Evolutionary conservation across 768 basidiomycete genomes (phyloP).

Genomic region (Boletus coccyginus): DNA sequence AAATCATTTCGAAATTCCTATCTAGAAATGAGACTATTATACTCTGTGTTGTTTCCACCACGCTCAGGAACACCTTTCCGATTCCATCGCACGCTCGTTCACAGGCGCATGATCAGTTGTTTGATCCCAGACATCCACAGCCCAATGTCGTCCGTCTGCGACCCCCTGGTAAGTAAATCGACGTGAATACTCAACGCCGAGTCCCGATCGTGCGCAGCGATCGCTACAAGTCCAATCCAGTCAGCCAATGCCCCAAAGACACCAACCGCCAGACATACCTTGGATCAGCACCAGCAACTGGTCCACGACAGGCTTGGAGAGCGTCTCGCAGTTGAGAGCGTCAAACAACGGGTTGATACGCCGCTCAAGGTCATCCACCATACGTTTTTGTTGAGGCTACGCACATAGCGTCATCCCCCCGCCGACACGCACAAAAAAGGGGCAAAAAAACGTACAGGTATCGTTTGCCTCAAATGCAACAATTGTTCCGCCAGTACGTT

Average conservation of each 20-base stretch:
- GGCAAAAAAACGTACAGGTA: conserved; percentile 53
- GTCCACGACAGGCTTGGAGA: conserved; percentile 68
- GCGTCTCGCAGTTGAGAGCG: conserved; percentile 84
- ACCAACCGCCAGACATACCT: conserved; percentile 47
- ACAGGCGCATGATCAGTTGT: conserved; percentile 77
- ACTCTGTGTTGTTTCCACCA: not conserved
- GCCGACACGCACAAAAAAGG: not conserved
- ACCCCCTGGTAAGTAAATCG: conserved; percentile 76
- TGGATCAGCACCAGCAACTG: conserved; percentile 66
- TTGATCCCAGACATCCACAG: conserved; percentile 90
- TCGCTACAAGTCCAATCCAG: conserved; percentile 48
- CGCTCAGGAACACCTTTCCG: not conserved
- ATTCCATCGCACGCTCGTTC: not conserved
- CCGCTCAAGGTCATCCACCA: conserved; percentile 84
- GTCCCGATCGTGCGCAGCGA: conserved; percentile 74
- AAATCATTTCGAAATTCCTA: not conserved
- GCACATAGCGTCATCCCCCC: not conserved
- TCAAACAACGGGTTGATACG: conserved; percentile 86
- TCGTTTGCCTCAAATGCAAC: conserved; percentile 64
- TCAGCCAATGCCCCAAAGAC: not conserved
- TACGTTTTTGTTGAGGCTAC: conserved; percentile 78
- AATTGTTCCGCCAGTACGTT: conserved; percentile 64
- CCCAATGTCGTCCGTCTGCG: conserved; percentile 79
- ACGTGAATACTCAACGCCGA: conserved; percentile 82
- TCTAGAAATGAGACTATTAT: not conserved